Evolutionary conservation across 1,139 yeast species (phyloP).

Genomic region (Lodderomyces parapsilosis): DNA sequence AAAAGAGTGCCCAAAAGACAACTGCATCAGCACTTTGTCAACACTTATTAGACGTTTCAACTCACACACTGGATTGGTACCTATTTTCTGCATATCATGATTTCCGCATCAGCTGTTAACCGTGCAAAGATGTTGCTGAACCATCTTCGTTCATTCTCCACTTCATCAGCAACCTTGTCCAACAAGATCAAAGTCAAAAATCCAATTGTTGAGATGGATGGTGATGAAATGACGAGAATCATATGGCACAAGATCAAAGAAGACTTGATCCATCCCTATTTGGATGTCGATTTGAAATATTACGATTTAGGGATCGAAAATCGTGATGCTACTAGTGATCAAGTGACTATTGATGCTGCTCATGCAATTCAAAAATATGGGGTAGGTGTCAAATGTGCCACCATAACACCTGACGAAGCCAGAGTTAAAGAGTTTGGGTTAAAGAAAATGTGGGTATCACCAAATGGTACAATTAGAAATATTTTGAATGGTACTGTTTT

Average conservation of each 20-base stretch:
- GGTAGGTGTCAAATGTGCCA: slow-evolving; percentile 84
- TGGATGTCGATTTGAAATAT: slow-evolving; percentile 71
- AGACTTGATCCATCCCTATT: slow-evolving; percentile 65
- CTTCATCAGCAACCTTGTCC: slow-evolving; percentile 19
- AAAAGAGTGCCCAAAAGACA: too few species aligned
- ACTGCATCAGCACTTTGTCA: too few species aligned
- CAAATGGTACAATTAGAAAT: slow-evolving; percentile 82
- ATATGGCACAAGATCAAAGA: slow-evolving; percentile 78
- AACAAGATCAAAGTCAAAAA: slow-evolving; percentile 64
- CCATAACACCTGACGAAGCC: slow-evolving; percentile 82
- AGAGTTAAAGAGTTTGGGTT: slow-evolving; percentile 73
- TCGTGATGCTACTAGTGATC: slow-evolving; percentile 71
- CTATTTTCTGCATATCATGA: slow-evolving; percentile 11
- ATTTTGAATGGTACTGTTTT: slow-evolving; percentile 81
- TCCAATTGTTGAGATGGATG: slow-evolving; percentile 81
- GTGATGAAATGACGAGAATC: slow-evolving; percentile 85
- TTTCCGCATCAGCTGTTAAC: slow-evolving; percentile 15
- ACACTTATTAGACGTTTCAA: too few species aligned
- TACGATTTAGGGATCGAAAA: slow-evolving; percentile 72
- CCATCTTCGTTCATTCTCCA: slow-evolving; percentile 23
- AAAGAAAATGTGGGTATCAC: slow-evolving; percentile 84
- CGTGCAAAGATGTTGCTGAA: slow-evolving; percentile 14
- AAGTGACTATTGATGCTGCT: slow-evolving; percentile 75
- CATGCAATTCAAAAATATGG: slow-evolving; percentile 73
- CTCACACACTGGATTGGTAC: not conserved